phyloP scores from a whole-genome alignment of 257 asterid species.

The Solanum boliviense region DNA sequence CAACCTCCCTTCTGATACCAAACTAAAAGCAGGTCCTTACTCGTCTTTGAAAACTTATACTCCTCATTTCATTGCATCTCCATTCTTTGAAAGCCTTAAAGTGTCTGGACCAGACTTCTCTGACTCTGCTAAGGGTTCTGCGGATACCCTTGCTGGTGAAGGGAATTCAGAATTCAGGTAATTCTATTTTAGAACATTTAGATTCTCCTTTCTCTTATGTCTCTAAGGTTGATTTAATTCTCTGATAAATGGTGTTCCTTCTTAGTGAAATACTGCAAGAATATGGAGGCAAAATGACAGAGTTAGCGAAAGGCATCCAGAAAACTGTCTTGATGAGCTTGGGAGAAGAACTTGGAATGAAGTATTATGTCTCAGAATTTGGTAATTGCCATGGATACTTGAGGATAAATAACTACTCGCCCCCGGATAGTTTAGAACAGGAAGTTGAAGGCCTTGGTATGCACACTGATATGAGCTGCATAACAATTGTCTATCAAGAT shows the following conservation, averaged over 20 bases:
- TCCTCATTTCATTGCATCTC: slow-evolving; percentile 69
- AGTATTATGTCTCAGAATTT: slow-evolving; percentile 36
- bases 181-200: background rate
- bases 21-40: slow-evolving; percentile 48
- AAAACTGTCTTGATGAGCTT: slow-evolving; percentile 27
- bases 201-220: background rate
- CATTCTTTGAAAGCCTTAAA: slow-evolving; percentile 58
- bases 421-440: slow-evolving; percentile 20
- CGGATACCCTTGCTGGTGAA: slow-evolving; percentile 19
- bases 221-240: background rate
- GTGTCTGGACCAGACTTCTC: slow-evolving; percentile 54
- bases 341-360: slow-evolving; percentile 26
- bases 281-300: slow-evolving; percentile 47
- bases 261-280: slow-evolving; percentile 40
- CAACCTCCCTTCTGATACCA: slow-evolving; percentile 35
- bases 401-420: slow-evolving; percentile 55
- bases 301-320: slow-evolving; percentile 27
- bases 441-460: slow-evolving; percentile 63
- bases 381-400: slow-evolving; percentile 52
- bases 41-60: slow-evolving; percentile 47
- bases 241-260: background rate
- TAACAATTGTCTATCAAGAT: slow-evolving; percentile 56
- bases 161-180: slow-evolving; percentile 41
- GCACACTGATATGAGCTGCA: slow-evolving; percentile 78
- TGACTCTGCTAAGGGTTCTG: slow-evolving; percentile 33